Evolutionary conservation across 495 filamentous ascomycete genomes (phyloP).

Genomic region (Aspergillus hancockii): DNA sequence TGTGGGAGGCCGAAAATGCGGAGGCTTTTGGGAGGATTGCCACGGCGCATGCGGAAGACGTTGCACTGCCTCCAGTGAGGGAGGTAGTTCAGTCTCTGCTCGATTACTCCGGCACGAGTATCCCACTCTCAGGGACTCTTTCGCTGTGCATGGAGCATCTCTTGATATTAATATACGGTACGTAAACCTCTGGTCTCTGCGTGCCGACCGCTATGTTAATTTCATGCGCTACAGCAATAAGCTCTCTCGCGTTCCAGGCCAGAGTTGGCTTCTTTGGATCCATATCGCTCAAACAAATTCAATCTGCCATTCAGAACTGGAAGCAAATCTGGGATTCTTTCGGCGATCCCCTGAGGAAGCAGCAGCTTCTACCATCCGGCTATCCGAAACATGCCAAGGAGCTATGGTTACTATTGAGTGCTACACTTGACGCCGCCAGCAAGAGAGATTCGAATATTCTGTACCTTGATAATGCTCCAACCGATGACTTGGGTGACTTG

Average conservation of each 20-base stretch:
- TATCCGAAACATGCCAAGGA: constrained; percentile 45
- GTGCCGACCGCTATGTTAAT: no score
- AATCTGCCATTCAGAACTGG: constrained; percentile 36
- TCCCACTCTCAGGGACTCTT: constrained; percentile 25
- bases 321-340: constrained; percentile 36
- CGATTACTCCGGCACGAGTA: constrained; percentile 15
- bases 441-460: constrained; percentile 19
- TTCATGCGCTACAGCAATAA: constrained; percentile 37
- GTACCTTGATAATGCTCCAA: constrained; percentile 37
- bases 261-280: constrained; percentile 32
- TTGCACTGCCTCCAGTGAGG: constrained; percentile 27
- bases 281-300: constrained; percentile 30
- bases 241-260: constrained; percentile 34
- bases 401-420: constrained; percentile 40
- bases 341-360: constrained; percentile 18
- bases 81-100: constrained; percentile 31
- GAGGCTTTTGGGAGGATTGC: constrained; percentile 30
- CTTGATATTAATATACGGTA: constrained; percentile 41
- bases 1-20: constrained; percentile 40
- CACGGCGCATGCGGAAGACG: constrained; percentile 7
- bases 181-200: no score
- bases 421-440: constrained; percentile 27
- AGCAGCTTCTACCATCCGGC: constrained; percentile 30
- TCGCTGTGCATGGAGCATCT: constrained; percentile 37
- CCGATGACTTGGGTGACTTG: constrained; percentile 39